Conservation (phyloP, 225 moss, liverwort and hornwort species). For the Bryum argenteum region DNA sequence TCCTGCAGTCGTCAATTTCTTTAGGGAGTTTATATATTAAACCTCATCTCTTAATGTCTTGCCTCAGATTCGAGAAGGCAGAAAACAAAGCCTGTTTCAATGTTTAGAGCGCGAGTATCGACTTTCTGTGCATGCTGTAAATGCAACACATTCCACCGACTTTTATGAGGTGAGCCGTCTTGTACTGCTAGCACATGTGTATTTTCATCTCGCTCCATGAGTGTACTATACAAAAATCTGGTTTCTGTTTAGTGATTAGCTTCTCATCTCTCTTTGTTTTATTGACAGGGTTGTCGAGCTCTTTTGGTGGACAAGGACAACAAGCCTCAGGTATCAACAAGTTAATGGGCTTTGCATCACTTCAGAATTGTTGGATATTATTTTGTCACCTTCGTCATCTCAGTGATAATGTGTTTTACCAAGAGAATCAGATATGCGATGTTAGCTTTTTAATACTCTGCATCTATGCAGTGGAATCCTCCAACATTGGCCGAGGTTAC, state of each 20-base stretch:
- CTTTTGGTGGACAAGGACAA: conserved; percentile 91
- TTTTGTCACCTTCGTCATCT: background rate
- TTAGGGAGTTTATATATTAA: background rate
- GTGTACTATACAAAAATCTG: background rate
- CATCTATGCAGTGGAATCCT: conserved; percentile 79
- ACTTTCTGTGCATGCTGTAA: conserved; percentile 67
- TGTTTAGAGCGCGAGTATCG: conserved; percentile 90
- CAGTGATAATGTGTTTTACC: conserved; percentile 27
- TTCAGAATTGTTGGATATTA: too few species aligned
- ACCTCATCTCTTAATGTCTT: conserved; percentile 11
- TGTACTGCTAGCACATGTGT: background rate
- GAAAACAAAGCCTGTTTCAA: conserved; percentile 73
- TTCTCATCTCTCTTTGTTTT: conserved; percentile 23
- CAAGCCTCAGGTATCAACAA: conserved; percentile 68
- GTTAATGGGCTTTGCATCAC: background rate
- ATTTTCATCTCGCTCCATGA: background rate
- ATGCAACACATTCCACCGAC: conserved; percentile 55
- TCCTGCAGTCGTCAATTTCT: background rate
- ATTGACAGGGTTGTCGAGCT: conserved; percentile 82
- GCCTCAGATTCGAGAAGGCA: conserved; percentile 81
- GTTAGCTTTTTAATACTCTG: background rate
- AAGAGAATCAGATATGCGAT: conserved; percentile 22
- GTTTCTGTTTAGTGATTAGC: background rate
- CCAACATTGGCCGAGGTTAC: conserved; percentile 69
- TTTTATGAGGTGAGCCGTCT: conserved; percentile 57